A percentile compares a stretch with the other conserved stretches of the same genome.
phyloP scores from a whole-genome alignment of 768 basidiomycete genomes.

The Symmetrospora coprosmae region DNA sequence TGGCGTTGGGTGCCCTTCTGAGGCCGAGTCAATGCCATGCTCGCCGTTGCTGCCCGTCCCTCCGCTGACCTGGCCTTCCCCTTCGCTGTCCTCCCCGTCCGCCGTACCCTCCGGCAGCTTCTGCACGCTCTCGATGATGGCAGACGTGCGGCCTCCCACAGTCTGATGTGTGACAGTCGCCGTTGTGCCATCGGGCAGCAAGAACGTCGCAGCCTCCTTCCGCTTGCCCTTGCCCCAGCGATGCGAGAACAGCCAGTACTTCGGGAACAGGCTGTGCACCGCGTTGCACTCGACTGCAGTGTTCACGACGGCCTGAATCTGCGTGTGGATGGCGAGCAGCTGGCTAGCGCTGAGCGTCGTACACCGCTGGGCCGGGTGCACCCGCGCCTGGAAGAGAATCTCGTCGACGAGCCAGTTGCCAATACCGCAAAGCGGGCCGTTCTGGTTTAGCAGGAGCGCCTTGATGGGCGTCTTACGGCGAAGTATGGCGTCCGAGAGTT shows the following conservation, averaged over 20 bases:
- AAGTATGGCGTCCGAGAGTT: constrained; percentile 3
- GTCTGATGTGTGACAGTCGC: constrained; percentile 28
- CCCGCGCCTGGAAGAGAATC: constrained; percentile 31
- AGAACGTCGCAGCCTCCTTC: constrained; percentile 3
- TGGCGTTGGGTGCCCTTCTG: no score
- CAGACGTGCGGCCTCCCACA: constrained; percentile 30
- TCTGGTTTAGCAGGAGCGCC: constrained; percentile 33
- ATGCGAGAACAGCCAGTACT: constrained; percentile 31
- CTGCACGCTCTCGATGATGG: constrained; percentile 28
- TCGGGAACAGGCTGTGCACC: constrained; percentile 29
- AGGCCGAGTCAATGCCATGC: no score
- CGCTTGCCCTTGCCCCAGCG: constrained; percentile 33
- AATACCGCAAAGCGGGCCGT: constrained; percentile 26
- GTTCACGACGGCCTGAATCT: constrained; percentile 24
- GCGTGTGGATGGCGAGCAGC: constrained; percentile 22
- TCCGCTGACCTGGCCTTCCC: no score
- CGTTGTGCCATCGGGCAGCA: constrained; percentile 25
- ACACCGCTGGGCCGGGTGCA: constrained; percentile 31
- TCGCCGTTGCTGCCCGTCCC: no score
- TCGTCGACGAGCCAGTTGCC: constrained; percentile 36
- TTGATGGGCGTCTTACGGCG: constrained; percentile 33
- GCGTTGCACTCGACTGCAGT: constrained; percentile 30
- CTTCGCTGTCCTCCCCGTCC: background rate
- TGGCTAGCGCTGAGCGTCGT: constrained; percentile 21
- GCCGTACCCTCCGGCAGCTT: constrained; percentile 3